phyloP scores from a whole-genome alignment of 352 stramenopile species.

The Phytophthora cryptogea region DNA sequence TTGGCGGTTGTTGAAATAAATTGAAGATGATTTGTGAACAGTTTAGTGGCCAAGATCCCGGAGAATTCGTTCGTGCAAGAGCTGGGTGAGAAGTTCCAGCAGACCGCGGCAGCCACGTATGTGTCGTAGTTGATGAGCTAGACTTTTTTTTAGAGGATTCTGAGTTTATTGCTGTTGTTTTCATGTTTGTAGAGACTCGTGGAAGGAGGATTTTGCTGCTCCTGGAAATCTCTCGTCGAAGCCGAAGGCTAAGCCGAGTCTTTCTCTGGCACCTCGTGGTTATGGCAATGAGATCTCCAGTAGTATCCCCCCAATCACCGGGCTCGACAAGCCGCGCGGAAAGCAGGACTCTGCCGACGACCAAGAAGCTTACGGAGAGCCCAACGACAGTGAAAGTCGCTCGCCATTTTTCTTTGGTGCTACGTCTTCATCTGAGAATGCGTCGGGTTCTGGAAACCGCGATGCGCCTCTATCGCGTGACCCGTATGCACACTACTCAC shows the following conservation, averaged over 20 bases:
- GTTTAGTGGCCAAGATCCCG: conserved; percentile 48
- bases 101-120: conserved; percentile 50
- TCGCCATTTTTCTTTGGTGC: conserved; percentile 62
- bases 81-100: conserved; percentile 54
- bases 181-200: conserved; percentile 47
- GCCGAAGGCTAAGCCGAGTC: conserved; percentile 1
- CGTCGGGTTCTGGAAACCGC: conserved; percentile 7
- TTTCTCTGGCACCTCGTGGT: conserved; percentile 11
- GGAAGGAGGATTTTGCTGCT: conserved; percentile 35
- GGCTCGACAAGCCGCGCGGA: conserved; percentile 23
- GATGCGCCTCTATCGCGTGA: conserved; percentile 45
- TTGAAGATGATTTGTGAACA: conserved; percentile 14
- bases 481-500: conserved; percentile 37
- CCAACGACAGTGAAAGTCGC: conserved; percentile 21
- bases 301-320: conserved; percentile 33
- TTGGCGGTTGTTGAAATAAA: conserved; percentile 2
- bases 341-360: conserved; percentile 21
- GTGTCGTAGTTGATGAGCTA: conserved; percentile 6
- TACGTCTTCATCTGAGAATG: conserved; percentile 19
- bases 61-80: conserved; percentile 58
- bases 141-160: background rate
- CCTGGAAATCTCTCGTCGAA: conserved; percentile 15
- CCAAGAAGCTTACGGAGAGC: conserved; percentile 29
- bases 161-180: background rate
- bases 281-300: conserved; percentile 20